phyloP scores from a whole-genome alignment of 2,329 filamentous ascomycete genomes.

The Aspergillus sergii region DNA sequence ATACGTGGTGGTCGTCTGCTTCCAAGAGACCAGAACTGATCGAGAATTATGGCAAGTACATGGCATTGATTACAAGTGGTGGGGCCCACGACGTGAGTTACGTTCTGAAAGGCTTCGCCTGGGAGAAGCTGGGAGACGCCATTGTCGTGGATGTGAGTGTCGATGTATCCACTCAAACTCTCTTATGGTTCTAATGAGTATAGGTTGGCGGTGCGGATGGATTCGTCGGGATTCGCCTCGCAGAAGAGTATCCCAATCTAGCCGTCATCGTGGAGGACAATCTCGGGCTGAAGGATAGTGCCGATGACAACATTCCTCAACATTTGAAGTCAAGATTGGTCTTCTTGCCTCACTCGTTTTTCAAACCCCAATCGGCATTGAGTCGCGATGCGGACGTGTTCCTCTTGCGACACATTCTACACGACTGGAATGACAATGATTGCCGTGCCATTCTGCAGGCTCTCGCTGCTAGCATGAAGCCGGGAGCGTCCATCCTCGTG shows the following conservation, averaged over 20 bases:
- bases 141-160: not conserved
- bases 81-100: not conserved
- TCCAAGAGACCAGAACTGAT: not conserved
- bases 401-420: not conserved
- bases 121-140: not conserved
- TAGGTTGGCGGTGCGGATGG: not conserved
- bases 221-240: not conserved
- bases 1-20: not conserved
- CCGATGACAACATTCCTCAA: not conserved
- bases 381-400: not conserved
- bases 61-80: not conserved
- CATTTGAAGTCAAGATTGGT: not conserved
- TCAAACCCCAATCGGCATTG: not conserved
- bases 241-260: not conserved
- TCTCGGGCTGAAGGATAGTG: not conserved
- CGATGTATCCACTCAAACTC: not conserved
- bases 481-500: not conserved
- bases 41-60: not conserved
- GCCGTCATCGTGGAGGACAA: not conserved
- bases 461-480: not conserved
- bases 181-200: not conserved
- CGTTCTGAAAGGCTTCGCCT: not conserved
- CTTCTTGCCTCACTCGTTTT: not conserved
- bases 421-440: not conserved
- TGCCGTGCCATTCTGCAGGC: not conserved